Evolutionary conservation across 805 yeast genomes (phyloP).

Genomic region (Ogataea methanolica): DNA sequence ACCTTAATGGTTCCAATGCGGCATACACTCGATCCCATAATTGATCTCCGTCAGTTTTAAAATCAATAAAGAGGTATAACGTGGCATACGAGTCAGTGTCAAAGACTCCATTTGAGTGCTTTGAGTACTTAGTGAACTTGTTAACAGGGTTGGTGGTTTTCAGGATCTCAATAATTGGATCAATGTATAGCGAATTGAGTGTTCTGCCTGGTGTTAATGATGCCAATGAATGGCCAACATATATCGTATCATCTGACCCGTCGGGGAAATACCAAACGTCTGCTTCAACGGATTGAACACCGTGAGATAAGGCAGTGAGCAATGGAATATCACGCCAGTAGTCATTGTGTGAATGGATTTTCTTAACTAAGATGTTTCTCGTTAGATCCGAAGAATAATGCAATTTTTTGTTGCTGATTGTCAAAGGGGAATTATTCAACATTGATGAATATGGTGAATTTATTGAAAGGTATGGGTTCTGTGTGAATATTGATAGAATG

Average conservation of each 20-base stretch:
- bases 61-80: conserved; percentile 56
- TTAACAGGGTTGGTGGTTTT: conserved; percentile 38
- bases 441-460: neutral
- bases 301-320: conserved; percentile 40
- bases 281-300: conserved; percentile 45
- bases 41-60: conserved; percentile 48
- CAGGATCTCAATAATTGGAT: conserved; percentile 43
- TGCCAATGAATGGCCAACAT: conserved; percentile 56
- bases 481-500: too few relatives aligned
- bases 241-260: conserved; percentile 33
- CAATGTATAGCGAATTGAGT: conserved; percentile 44
- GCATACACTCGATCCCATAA: conserved; percentile 43
- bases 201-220: conserved; percentile 42
- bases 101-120: conserved; percentile 14
- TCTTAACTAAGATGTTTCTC: conserved; percentile 36
- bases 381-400: conserved; percentile 27
- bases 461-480: too few relatives aligned
- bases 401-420: neutral
- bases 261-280: conserved; percentile 45
- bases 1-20: conserved; percentile 41
- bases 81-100: conserved; percentile 44
- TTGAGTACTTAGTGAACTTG: conserved; percentile 13
- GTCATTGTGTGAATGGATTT: conserved; percentile 50
- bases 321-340: conserved; percentile 48
- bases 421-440: neutral